Conservation (phyloP, 208 protist species). For the Phytomonas sp. region DNA sequence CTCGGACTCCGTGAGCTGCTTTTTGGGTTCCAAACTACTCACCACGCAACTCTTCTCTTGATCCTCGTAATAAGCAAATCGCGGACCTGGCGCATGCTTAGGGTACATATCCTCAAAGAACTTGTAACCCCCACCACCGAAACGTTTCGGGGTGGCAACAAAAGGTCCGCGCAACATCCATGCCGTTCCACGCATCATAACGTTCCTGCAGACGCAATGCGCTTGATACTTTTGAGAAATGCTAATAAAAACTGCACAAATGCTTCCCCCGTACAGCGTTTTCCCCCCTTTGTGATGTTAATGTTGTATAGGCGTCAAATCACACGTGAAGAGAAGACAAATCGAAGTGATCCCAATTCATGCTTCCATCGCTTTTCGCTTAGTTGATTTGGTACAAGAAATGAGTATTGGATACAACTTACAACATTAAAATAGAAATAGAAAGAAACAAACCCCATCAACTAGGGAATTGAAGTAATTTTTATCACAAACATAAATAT, state of each 20-base stretch:
- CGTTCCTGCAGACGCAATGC: neutral
- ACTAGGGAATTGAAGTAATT: neutral
- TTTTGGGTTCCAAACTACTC: constrained; percentile 50
- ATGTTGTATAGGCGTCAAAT: neutral
- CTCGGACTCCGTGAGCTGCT: constrained; percentile 69
- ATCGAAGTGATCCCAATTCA: neutral
- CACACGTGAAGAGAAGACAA: neutral
- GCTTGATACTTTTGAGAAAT: neutral
- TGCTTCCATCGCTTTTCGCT: neutral
- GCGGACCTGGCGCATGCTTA: constrained; percentile 65
- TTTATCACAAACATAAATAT: constrained; percentile 9
- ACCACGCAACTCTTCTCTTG: constrained; percentile 42
- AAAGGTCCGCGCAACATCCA: constrained; percentile 8
- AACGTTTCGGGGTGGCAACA: constrained; percentile 3
- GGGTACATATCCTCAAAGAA: constrained; percentile 88
- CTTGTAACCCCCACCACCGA: constrained; percentile 39
- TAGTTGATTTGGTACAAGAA: neutral
- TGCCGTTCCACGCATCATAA: neutral
- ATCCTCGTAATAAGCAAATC: constrained; percentile 69
- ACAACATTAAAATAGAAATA: neutral
- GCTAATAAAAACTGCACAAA: neutral
- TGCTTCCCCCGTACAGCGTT: neutral
- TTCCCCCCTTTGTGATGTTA: neutral
- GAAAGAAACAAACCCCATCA: neutral
- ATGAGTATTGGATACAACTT: neutral